These are phyloP conservation scores for Coleophoma cylindrospora DNA, from an alignment of 2,329 filamentous ascomycete genomes.

Conservation along the genomic window DNA sequence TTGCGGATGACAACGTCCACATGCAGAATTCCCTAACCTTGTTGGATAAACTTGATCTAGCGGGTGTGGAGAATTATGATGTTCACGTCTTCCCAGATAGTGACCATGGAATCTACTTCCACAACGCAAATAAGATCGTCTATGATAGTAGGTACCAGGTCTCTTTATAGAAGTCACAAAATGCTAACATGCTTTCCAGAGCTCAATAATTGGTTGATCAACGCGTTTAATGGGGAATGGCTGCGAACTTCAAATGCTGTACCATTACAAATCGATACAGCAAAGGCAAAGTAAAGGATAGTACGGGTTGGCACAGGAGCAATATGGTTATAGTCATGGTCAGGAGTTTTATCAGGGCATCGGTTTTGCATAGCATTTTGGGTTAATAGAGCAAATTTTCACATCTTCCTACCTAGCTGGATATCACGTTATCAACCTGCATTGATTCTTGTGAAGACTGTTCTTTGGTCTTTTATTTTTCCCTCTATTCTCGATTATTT, in stretches of 20 bases:
- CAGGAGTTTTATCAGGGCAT: too few relatives aligned
- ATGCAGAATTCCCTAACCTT: conserved; percentile 89
- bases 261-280: conserved; percentile 21
- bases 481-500: too few relatives aligned
- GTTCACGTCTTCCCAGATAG: conserved; percentile 95
- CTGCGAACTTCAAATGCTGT: conserved; percentile 37
- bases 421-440: too few relatives aligned
- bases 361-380: too few relatives aligned
- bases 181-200: conserved; percentile 45
- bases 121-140: conserved; percentile 85
- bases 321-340: too few relatives aligned
- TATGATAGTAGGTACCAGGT: conserved; percentile 74
- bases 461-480: too few relatives aligned
- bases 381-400: too few relatives aligned
- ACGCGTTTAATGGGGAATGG: conserved; percentile 98
- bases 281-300: conserved; percentile 10
- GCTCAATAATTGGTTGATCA: conserved; percentile 85
- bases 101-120: conserved; percentile 92
- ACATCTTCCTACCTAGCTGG: too few relatives aligned
- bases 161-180: background rate
- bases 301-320: background rate
- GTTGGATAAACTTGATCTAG: conserved; percentile 80
- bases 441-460: too few relatives aligned
- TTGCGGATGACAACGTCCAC: conserved; percentile 97
- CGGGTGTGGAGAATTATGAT: conserved; percentile 85